Evolutionary conservation across 1,284 basidiomycete genomes (phyloP).

Genomic region (Ganoderma resinaceum): DNA sequence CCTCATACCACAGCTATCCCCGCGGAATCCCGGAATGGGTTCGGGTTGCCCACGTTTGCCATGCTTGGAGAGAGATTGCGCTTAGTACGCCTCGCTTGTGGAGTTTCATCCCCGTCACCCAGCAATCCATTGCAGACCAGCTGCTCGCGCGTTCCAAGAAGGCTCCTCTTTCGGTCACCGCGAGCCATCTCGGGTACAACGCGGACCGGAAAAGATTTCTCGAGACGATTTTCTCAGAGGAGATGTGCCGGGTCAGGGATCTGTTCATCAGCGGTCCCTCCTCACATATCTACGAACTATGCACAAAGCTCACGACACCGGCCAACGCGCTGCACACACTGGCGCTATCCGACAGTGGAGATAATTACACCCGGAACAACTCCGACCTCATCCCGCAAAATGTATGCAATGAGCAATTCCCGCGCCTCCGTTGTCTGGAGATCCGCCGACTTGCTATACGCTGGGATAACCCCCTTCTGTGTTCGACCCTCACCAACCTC

Average conservation of each 20-base stretch:
- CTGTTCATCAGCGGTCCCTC: conserved; percentile 10
- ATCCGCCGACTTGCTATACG: conserved; percentile 11
- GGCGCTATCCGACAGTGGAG: conserved; percentile 5
- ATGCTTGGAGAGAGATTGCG: conserved; percentile 23
- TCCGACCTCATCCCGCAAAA: not conserved
- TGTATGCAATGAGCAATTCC: conserved; percentile 7
- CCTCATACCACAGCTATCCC: not conserved
- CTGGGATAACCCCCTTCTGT: conserved; percentile 16
- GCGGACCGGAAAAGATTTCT: conserved; percentile 1
- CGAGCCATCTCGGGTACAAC: not conserved
- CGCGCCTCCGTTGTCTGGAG: conserved; percentile 16
- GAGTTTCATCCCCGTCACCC: conserved; percentile 19
- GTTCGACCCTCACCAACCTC: conserved; percentile 17
- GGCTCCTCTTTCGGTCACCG: conserved; percentile 10
- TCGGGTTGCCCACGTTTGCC: conserved; percentile 22
- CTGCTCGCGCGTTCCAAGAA: conserved; percentile 23
- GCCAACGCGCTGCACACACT: conserved; percentile 13
- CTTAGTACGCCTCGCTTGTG: conserved; percentile 24
- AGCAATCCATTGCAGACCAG: conserved; percentile 1
- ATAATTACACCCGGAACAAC: not conserved
- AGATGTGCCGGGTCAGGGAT: conserved; percentile 5
- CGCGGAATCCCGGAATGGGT: conserved; percentile 11
- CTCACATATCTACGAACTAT: conserved; percentile 7
- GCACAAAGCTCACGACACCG: conserved; percentile 9
- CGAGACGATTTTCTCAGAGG: conserved; percentile 6